phyloP scores from a whole-genome alignment of 2,329 filamentous ascomycete species.

The Diaporthe ampelina region DNA sequence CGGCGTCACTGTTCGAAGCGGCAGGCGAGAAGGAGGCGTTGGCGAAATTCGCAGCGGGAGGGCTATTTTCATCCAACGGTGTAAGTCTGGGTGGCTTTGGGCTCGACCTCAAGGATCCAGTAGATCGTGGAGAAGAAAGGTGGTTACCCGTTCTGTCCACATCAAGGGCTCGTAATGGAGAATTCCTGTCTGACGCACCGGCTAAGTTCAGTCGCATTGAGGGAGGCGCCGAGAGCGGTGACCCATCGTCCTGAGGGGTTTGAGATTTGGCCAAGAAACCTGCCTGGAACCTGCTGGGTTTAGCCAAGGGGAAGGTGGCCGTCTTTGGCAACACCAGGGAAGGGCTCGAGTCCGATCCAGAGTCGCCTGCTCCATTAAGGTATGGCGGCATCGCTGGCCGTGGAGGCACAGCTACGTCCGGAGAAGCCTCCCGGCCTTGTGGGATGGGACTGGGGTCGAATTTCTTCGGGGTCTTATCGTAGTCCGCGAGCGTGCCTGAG shows the following conservation, averaged over 20 bases:
- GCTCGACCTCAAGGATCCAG: slow-evolving; percentile 43
- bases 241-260: slow-evolving; percentile 65
- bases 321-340: slow-evolving; percentile 69
- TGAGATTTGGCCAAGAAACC: slow-evolving; percentile 81
- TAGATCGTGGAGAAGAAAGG: slow-evolving; percentile 58
- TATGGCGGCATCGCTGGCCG: slow-evolving; percentile 67
- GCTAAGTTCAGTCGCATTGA: slow-evolving; percentile 70
- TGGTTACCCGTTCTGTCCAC: slow-evolving; percentile 64
- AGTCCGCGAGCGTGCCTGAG: slow-evolving; percentile 88
- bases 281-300: slow-evolving; percentile 85
- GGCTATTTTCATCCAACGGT: slow-evolving; percentile 66
- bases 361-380: slow-evolving; percentile 61
- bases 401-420: slow-evolving; percentile 61
- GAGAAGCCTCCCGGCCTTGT: slow-evolving; percentile 54
- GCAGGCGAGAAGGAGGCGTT: slow-evolving; percentile 52
- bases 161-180: slow-evolving; percentile 66
- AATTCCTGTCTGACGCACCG: slow-evolving; percentile 65
- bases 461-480: slow-evolving; percentile 89
- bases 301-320: slow-evolving; percentile 56
- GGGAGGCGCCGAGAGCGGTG: slow-evolving; percentile 71
- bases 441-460: slow-evolving; percentile 67
- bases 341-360: slow-evolving; percentile 69
- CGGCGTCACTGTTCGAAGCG: slow-evolving; percentile 62
- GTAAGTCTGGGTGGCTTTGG: slow-evolving; percentile 54
- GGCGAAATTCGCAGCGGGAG: slow-evolving; percentile 55